Conservation (phyloP, 2,329 filamentous ascomycete species). For the Aaosphaeria arxii region DNA sequence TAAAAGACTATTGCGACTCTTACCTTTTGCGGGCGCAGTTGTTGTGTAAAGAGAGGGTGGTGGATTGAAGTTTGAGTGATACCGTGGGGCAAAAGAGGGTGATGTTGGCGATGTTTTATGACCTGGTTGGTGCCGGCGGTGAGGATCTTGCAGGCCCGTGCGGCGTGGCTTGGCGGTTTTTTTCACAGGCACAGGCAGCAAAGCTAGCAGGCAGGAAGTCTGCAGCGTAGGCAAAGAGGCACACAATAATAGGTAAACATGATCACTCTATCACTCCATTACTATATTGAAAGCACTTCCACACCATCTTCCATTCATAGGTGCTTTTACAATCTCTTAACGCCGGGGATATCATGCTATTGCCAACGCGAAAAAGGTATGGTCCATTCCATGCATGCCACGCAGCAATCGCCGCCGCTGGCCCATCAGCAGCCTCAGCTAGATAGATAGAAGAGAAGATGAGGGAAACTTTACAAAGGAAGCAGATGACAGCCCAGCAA, state of each 20-base stretch:
- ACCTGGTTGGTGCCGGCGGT: constrained; percentile 25
- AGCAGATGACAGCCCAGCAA: constrained; percentile 88
- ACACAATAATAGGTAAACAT: not conserved
- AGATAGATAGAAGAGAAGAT: too few relatives aligned
- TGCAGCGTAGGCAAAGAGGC: not conserved
- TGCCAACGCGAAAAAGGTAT: constrained; percentile 14
- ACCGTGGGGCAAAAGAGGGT: constrained; percentile 29
- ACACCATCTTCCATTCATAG: too few relatives aligned
- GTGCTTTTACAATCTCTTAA: constrained; percentile 6
- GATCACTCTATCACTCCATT: not conserved
- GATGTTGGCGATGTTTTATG: constrained; percentile 26
- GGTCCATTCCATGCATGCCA: constrained; percentile 32
- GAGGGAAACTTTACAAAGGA: constrained; percentile 57
- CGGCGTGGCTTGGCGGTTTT: not conserved
- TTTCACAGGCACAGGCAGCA: not conserved
- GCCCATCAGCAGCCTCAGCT: too few relatives aligned
- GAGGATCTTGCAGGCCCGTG: constrained; percentile 3
- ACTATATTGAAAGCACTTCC: too few relatives aligned
- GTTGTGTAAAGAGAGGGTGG: constrained; percentile 19
- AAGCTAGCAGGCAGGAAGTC: not conserved
- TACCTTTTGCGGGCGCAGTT: constrained; percentile 19
- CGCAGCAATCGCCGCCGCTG: constrained; percentile 21
- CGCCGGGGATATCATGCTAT: constrained; percentile 34
- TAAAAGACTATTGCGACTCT: constrained; percentile 1
- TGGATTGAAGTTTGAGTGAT: constrained; percentile 11